These are phyloP conservation scores for Auxenochlorella pyrenoidosa DNA, from an alignment of 139 green algal genomes.

Conservation along the genomic window DNA sequence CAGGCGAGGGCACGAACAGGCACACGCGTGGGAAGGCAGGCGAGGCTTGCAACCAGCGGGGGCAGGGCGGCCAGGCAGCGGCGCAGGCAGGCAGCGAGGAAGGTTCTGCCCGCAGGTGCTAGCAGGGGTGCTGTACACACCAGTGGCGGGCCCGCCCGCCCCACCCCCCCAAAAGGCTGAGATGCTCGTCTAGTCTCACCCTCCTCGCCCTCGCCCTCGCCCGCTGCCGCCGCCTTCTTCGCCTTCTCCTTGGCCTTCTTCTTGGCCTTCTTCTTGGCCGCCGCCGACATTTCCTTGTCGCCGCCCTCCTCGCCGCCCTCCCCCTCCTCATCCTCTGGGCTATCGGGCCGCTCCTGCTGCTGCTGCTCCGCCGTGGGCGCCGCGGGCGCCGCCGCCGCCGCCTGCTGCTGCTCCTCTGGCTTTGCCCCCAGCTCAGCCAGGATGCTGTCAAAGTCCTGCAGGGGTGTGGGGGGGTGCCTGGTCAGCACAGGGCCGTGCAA, in stretches of 20 bases:
- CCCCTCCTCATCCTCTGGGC: slow-evolving; percentile 16
- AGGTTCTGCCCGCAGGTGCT: neutral
- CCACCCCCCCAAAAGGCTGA: too few relatives aligned
- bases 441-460: slow-evolving; percentile 73
- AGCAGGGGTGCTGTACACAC: neutral
- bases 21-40: neutral
- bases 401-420: neutral
- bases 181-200: neutral
- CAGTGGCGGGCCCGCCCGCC: too few relatives aligned
- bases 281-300: slow-evolving; percentile 58
- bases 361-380: slow-evolving; percentile 25
- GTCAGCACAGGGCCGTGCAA: too few relatives aligned
- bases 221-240: slow-evolving; percentile 51
- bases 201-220: slow-evolving; percentile 42
- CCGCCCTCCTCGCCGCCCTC: slow-evolving; percentile 45
- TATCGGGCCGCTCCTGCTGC: slow-evolving; percentile 36
- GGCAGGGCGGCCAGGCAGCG: too few relatives aligned
- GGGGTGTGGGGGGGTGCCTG: too few relatives aligned
- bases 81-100: neutral
- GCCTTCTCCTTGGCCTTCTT: slow-evolving; percentile 77
- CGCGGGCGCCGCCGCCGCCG: slow-evolving; percentile 16
- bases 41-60: neutral
- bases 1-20: neutral
- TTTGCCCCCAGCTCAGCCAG: slow-evolving; percentile 67
- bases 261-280: slow-evolving; percentile 64